Evolutionary conservation across 192 early-diverging fungal genomes (phyloP), one percentile per base, ranked within the genome.

Genomic region (Rhizoclosmatium sp.): DNA sequence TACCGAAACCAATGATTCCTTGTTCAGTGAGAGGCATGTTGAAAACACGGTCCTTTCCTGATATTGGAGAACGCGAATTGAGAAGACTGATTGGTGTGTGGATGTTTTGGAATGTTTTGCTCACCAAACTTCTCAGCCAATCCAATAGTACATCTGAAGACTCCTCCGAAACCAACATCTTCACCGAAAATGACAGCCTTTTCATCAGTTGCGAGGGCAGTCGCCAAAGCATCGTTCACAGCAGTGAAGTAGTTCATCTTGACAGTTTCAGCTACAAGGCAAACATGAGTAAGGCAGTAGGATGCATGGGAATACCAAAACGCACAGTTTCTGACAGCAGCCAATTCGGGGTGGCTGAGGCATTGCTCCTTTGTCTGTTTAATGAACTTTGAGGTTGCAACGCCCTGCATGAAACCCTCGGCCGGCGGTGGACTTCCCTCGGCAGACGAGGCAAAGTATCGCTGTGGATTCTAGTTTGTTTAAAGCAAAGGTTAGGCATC

Each of bases 11-110:
- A 40, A 92, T 94, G 76, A 99, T 94, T 46, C 94, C 97, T 78
- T 99, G 97, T 82, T 99, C 97, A 7, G 94, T 93, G 76, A 99
- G 84, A 7, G 97, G 97, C 14, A 95, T 97, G 86, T 99, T 99
- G 87, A 99, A 99, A 2, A 98, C 95, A 49, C 97, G 91, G 81
- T 95, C 93, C 59, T 86, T 84, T 56, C 91, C 89, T 76, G 58
- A 49, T 64, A 42, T 12, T 41, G 51, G 0, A 65, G 12, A 12
- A 12, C n/a, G 16, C 40, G 12, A 14, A 21, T 70, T 70, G 16
- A 46, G 3, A 70, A n/a, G 12, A 47, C 16, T 70, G 68, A 49
- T 19, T 16, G 41, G n/a, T 65, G 19, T 2, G 7, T 3, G 14
- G n/a, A 65, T 2, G 16, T 40, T 16, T 65, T 65, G 65, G 59